Conservation (phyloP, 495 filamentous ascomycete species). For the Extremus antarcticus region DNA sequence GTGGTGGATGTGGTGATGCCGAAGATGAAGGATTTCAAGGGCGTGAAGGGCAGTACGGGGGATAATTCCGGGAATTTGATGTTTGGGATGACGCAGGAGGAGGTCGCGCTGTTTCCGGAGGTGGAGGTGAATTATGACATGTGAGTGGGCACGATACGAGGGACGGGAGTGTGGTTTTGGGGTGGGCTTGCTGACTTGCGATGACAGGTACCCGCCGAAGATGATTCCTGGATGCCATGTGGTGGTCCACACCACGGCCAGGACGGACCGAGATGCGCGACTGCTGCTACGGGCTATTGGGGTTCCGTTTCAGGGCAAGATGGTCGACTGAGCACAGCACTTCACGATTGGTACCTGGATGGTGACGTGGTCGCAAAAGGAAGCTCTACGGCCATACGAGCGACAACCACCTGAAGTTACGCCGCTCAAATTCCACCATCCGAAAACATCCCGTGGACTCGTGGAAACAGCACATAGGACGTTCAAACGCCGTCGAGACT, state of each 20-base stretch:
- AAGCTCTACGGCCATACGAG: too few relatives aligned
- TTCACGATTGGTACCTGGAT: too few relatives aligned
- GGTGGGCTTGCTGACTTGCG: conserved; percentile 8
- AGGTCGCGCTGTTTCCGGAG: conserved; percentile 77
- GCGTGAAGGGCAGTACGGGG: conserved; percentile 62
- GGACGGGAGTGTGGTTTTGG: background rate
- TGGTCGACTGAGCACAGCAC: conserved; percentile 41
- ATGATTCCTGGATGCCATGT: conserved; percentile 91
- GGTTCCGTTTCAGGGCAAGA: conserved; percentile 71
- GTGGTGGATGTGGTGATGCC: conserved; percentile 80
- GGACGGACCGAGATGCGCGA: conserved; percentile 81
- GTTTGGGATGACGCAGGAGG: conserved; percentile 63
- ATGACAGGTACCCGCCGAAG: conserved; percentile 62
- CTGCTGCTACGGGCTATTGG: conserved; percentile 73
- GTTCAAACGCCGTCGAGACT: too few relatives aligned
- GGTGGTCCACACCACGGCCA: conserved; percentile 77
- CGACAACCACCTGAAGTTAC: too few relatives aligned
- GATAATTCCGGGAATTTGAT: conserved; percentile 80
- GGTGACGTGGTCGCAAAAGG: too few relatives aligned
- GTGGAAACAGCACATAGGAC: too few relatives aligned
- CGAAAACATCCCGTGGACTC: too few relatives aligned
- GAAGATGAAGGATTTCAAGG: conserved; percentile 87
- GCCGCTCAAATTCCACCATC: too few relatives aligned
- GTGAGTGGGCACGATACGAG: conserved; percentile 43
- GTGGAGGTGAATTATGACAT: conserved; percentile 81